These are phyloP conservation scores for Suhomyces wounanorum DNA, from an alignment of 1,139 yeast species.

Conservation along the genomic window DNA sequence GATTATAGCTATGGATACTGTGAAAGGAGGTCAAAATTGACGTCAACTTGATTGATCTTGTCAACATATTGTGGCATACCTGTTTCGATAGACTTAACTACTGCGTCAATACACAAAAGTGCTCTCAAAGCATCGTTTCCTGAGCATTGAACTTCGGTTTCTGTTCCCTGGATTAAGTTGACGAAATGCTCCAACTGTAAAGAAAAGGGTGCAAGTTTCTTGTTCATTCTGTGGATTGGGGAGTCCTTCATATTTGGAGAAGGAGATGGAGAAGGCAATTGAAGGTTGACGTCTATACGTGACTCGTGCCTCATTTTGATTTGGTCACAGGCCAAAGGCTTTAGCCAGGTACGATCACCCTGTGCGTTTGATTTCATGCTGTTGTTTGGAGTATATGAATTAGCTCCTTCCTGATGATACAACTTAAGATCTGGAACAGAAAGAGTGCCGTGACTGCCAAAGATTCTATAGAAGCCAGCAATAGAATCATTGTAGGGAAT, in stretches of 20 bases:
- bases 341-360: conserved; percentile 32
- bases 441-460: conserved; percentile 44
- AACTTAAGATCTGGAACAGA: conserved; percentile 45
- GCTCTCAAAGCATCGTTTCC: conserved; percentile 47
- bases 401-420: conserved; percentile 29
- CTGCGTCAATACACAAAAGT: conserved; percentile 44
- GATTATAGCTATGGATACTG: neutral
- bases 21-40: conserved; percentile 16
- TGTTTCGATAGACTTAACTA: conserved; percentile 35
- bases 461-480: conserved; percentile 41
- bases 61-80: conserved; percentile 39
- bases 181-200: conserved; percentile 43
- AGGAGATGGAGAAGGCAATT: conserved; percentile 28
- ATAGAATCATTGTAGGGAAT: conserved; percentile 36
- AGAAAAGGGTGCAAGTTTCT: conserved; percentile 40
- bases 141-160: conserved; percentile 35
- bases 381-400: conserved; percentile 14
- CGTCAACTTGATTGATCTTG: conserved; percentile 25
- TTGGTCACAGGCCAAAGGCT: conserved; percentile 32
- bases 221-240: conserved; percentile 19
- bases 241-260: conserved; percentile 28
- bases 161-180: conserved; percentile 35
- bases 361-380: conserved; percentile 15
- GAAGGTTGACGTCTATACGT: conserved; percentile 7
- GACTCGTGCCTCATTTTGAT: conserved; percentile 23